phyloP scores from a whole-genome alignment of 352 stramenopile genomes.

The Halophytophthora batemanensis region DNA sequence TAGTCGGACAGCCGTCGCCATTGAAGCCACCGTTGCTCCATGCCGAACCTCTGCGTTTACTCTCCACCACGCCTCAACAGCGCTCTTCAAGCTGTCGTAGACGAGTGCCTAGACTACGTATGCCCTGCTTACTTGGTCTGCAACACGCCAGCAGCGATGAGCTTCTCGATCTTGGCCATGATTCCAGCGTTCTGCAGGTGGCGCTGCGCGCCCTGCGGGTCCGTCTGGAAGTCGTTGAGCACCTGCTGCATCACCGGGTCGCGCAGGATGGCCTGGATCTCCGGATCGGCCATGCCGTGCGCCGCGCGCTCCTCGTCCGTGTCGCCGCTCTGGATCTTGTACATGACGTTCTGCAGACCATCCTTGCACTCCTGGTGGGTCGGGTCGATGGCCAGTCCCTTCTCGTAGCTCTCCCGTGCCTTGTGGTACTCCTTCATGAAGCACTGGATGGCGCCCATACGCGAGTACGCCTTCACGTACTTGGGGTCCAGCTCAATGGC shows the following conservation, averaged over 20 bases:
- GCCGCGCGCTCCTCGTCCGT: conserved; percentile 95
- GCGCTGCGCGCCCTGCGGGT: conserved; percentile 88
- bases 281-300: conserved; percentile 98
- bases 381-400: conserved; percentile 93
- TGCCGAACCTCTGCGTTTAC: no score
- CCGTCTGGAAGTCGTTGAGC: conserved; percentile 97
- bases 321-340: conserved; percentile 94
- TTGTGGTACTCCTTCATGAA: conserved; percentile 99
- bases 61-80: not conserved
- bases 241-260: conserved; percentile 98
- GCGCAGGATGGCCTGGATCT: conserved; percentile 97
- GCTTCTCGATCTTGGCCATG: conserved; percentile 98
- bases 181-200: conserved; percentile 95
- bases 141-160: conserved; percentile 98
- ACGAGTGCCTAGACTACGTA: conserved; percentile 10
- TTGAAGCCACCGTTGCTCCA: no score
- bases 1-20: no score
- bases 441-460: conserved; percentile 99
- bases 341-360: conserved; percentile 92
- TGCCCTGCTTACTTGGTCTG: conserved; percentile 80
- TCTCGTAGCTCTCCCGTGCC: conserved; percentile 95
- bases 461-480: conserved; percentile 99
- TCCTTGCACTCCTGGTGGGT: conserved; percentile 95
- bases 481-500: conserved; percentile 97
- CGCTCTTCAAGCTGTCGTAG: not conserved